A percentile compares a stretch with the other conserved stretches of the same genome.
Evolutionary conservation across 2,329 filamentous ascomycete species (phyloP).

Genomic region (Diaporthe eres): DNA sequence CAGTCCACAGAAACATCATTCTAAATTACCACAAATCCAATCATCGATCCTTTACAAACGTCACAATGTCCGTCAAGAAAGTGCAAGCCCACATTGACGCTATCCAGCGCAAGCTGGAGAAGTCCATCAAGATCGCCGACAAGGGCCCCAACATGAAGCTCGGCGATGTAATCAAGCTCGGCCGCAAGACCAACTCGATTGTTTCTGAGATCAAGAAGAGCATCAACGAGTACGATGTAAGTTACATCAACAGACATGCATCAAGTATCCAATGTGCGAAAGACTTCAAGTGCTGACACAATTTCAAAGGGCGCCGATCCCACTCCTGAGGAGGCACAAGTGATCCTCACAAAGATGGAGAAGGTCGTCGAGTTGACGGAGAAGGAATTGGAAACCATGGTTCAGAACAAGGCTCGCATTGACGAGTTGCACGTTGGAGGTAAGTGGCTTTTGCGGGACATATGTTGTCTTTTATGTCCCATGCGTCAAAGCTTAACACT

Average conservation of each 20-base stretch:
- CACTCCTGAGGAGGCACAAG: constrained; percentile 44
- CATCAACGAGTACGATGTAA: constrained; percentile 47
- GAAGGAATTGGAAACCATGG: constrained; percentile 45
- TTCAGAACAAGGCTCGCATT: constrained; percentile 44
- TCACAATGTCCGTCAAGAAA: constrained; percentile 43
- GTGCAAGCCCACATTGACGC: constrained; percentile 45
- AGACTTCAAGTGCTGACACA: neutral
- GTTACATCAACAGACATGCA: neutral
- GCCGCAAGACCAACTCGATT: constrained; percentile 48
- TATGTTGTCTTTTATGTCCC: neutral
- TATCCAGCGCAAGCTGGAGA: constrained; percentile 47
- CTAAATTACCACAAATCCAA: neutral
- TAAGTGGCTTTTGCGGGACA: neutral
- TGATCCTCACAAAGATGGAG: constrained; percentile 45
- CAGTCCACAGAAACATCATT: neutral
- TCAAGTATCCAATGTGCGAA: neutral
- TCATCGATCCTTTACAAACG: neutral
- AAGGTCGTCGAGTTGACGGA: constrained; percentile 46
- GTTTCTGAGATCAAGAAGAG: constrained; percentile 47
- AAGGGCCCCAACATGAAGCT: constrained; percentile 46
- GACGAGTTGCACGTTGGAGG: constrained; percentile 40
- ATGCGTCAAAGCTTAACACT: neutral
- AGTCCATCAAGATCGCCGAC: constrained; percentile 47
- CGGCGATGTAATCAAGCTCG: constrained; percentile 48
- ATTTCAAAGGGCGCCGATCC: constrained; percentile 40